These are phyloP conservation scores for Rosa multiflora DNA, from an alignment of 306 rosid species.

Conservation along the genomic window DNA sequence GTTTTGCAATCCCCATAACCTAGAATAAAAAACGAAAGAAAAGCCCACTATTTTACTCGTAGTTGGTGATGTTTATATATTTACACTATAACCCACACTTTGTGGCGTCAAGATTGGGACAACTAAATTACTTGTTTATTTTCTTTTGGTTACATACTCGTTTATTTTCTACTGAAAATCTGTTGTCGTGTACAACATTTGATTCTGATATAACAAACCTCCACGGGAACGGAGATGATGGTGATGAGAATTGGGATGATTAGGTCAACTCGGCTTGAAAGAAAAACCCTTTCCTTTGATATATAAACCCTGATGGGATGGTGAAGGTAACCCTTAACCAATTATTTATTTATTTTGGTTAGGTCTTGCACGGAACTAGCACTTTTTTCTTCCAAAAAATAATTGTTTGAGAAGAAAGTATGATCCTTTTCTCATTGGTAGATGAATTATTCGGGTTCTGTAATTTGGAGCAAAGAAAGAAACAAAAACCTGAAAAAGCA, in stretches of 20 bases:
- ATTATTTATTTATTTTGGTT: neutral
- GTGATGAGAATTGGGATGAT: neutral
- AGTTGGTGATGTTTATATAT: neutral
- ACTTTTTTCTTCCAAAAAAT: neutral
- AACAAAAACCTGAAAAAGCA: neutral
- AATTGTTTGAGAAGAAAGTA: conserved; percentile 4
- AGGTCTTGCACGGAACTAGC: conserved; percentile 33
- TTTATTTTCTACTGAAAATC: conserved; percentile 19
- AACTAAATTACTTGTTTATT: neutral
- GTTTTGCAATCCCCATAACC: conserved; percentile 47
- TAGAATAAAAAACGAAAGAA: neutral
- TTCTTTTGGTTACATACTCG: neutral
- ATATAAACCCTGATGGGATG: conserved; percentile 15
- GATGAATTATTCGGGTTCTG: neutral
- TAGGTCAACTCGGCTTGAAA: conserved; percentile 38
- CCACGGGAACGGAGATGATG: neutral
- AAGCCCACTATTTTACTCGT: neutral
- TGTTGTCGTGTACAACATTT: conserved; percentile 39
- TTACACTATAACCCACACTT: neutral
- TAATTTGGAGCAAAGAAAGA: neutral
- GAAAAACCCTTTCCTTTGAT: conserved; percentile 22
- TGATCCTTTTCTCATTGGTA: neutral
- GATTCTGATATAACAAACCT: conserved; percentile 15
- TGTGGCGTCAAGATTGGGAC: conserved; percentile 20
- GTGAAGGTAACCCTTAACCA: conserved; percentile 24